These are phyloP conservation scores for Pichia heedii DNA, from an alignment of 805 yeast species.

Conservation along the genomic window DNA sequence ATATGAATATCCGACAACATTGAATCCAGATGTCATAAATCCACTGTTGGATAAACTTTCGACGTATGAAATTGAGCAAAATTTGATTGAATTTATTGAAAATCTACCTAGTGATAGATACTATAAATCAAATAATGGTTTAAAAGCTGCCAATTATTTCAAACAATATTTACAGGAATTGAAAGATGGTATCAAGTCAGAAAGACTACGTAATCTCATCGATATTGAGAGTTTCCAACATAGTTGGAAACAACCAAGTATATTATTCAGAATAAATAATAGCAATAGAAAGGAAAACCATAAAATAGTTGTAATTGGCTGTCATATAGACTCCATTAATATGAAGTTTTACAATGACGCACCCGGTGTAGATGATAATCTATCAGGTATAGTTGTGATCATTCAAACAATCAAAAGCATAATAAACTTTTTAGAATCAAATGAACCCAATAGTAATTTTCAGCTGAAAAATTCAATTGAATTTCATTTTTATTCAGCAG, in stretches of 20 bases:
- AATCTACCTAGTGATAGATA: constrained; percentile 47
- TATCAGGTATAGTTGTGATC: constrained; percentile 75
- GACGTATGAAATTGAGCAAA: background rate
- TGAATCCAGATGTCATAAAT: constrained; percentile 31
- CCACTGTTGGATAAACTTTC: constrained; percentile 9
- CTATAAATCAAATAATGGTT: constrained; percentile 65
- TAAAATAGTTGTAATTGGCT: constrained; percentile 61
- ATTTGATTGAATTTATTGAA: constrained; percentile 5
- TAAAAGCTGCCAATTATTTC: constrained; percentile 65
- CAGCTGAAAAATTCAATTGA: constrained; percentile 56
- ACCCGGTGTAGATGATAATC: constrained; percentile 96
- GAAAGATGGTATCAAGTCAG: constrained; percentile 14
- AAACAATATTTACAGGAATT: constrained; percentile 33
- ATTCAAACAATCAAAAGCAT: constrained; percentile 67
- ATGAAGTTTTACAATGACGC: constrained; percentile 56
- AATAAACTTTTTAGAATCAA: constrained; percentile 12
- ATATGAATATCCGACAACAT: constrained; percentile 44
- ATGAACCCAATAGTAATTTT: constrained; percentile 15
- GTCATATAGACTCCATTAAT: constrained; percentile 83
- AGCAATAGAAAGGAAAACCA: constrained; percentile 8
- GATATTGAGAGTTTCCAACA: constrained; percentile 49
- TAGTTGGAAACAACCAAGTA: constrained; percentile 70
- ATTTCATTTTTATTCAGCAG: constrained; percentile 93
- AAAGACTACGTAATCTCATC: constrained; percentile 10
- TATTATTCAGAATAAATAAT: constrained; percentile 50